Base-by-base conservation (phyloP, 2,329 filamentous ascomycete species). In the Colletotrichum neosansevieriae region DNA sequence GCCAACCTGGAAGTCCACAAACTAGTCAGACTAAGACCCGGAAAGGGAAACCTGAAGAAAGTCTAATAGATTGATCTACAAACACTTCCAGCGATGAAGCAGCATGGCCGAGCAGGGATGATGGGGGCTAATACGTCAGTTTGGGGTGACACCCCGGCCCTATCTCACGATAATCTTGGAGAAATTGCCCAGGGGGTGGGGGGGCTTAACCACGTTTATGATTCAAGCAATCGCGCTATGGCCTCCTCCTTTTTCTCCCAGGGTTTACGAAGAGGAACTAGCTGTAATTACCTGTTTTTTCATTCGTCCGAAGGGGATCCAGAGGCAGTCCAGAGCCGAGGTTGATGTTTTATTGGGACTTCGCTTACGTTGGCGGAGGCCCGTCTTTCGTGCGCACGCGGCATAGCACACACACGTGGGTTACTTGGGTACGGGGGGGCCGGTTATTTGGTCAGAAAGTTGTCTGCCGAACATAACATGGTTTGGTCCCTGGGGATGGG, bases 171-270 rank as follows among this genome's bases (percentile, higher is more conserved):
- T 42, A 29, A n/a, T n/a, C n/a, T n/a, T n/a, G n/a, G n/a, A n/a
- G n/a, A n/a, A n/a, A n/a, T n/a, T n/a, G n/a, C n/a, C n/a, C n/a
- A n/a, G n/a, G n/a, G n/a, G n/a, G n/a, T n/a, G n/a, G n/a, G n/a
- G n/a, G n/a, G n/a, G n/a, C n/a, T n/a, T n/a, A n/a, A 44, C 56
- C 56, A 58, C 56, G 56, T 45, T 58, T 58, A 58, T 58, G 56
- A 58, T 58, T 58, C 56, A 58, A 58, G 56, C 56, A 21, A 58
- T 36, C 42, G 29, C 42, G 56, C 56, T 47, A 9, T 58, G 56
- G 21, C 38, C 56, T 40, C 56, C 21, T 19, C 21, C 13, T 32
- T 29, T 29, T 10, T 44, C 54, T 10, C 32, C 54, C 38, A 21
- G 47, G 47, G 4, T 29, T 34, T 12, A n/a, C 47, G 15, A 51